phyloP scores from a whole-genome alignment of 2,329 filamentous ascomycete genomes.

The Peltaster fructicola region DNA sequence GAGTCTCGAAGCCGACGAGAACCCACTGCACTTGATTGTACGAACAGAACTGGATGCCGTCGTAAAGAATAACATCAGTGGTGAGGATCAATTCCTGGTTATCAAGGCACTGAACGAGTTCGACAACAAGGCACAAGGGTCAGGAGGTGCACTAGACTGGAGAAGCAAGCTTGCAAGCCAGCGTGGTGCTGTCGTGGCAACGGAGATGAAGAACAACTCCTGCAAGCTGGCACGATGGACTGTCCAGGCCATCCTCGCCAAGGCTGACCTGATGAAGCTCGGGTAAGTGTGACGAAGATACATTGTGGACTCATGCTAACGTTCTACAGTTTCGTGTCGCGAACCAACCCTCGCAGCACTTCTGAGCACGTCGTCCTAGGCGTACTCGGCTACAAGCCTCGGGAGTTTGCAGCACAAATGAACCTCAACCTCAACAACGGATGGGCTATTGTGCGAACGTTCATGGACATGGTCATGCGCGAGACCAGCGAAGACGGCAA shows the following conservation, averaged over 20 bases:
- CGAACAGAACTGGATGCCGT: conserved; percentile 91
- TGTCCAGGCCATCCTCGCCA: conserved; percentile 86
- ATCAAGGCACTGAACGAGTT: conserved; percentile 98
- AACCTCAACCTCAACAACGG: conserved; percentile 92
- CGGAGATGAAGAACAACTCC: conserved; percentile 99
- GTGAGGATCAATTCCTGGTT: conserved; percentile 78
- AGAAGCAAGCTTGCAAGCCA: conserved; percentile 83
- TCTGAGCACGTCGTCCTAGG: conserved; percentile 91
- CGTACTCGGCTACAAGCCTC: conserved; percentile 93
- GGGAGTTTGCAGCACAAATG: conserved; percentile 95
- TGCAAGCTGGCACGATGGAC: conserved; percentile 98
- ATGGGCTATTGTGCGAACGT: conserved; percentile 97
- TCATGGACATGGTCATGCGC: conserved; percentile 80
- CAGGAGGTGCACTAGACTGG: conserved; percentile 92
- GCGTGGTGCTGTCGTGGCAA: conserved; percentile 91
- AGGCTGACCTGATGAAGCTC: conserved; percentile 97
- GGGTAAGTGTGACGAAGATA: conserved; percentile 42
- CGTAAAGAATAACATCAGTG: conserved; percentile 81
- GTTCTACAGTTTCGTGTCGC: conserved; percentile 66
- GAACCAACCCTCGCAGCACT: conserved; percentile 77
- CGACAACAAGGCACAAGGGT: conserved; percentile 91
- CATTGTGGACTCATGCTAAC: conserved; percentile 7
- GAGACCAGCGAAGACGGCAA: conserved; percentile 51
- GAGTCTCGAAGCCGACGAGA: conserved; percentile 75
- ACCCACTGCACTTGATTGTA: conserved; percentile 82